These are phyloP conservation scores for Scutellaria barbata DNA, from an alignment of 257 asterid species.

Conservation along the genomic window DNA sequence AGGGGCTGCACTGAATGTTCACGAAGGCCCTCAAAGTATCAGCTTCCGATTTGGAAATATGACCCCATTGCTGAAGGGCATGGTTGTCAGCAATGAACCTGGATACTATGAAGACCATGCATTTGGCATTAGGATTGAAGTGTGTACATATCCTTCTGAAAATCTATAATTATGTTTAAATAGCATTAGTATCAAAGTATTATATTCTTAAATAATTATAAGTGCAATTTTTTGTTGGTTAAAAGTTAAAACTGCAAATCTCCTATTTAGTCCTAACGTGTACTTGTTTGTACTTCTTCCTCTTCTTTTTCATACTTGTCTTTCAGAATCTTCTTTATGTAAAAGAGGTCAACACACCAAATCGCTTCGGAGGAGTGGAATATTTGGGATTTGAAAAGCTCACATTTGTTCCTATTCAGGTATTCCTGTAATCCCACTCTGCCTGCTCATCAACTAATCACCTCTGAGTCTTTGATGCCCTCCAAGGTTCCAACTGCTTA, in stretches of 20 bases:
- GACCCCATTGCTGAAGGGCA: slow-evolving; percentile 91
- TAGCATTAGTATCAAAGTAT: slow-evolving; percentile 15
- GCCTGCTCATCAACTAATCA: neutral
- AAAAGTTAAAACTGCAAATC: neutral
- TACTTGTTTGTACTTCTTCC: slow-evolving; percentile 17
- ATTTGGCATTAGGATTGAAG: slow-evolving; percentile 98
- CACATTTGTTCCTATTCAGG: slow-evolving; percentile 97
- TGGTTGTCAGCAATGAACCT: slow-evolving; percentile 98
- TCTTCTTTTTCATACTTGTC: slow-evolving; percentile 37
- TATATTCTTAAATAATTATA: neutral
- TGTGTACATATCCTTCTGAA: slow-evolving; percentile 41
- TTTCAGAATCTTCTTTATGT: slow-evolving; percentile 87
- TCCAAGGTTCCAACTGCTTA: neutral
- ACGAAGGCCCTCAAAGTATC: slow-evolving; percentile 99
- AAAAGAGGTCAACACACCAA: slow-evolving; percentile 75
- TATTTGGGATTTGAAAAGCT: slow-evolving; percentile 94
- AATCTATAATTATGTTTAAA: slow-evolving; percentile 14
- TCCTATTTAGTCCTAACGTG: slow-evolving; percentile 24
- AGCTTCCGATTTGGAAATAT: slow-evolving; percentile 94
- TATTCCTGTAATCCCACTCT: slow-evolving; percentile 17
- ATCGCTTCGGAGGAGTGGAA: slow-evolving; percentile 84
- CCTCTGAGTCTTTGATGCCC: neutral
- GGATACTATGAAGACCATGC: slow-evolving; percentile 97
- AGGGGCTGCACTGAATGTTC: slow-evolving; percentile 98
- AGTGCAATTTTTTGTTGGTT: neutral